phyloP scores from a whole-genome alignment of 2,329 filamentous ascomycete genomes.

The Ascochyta rabiei region DNA sequence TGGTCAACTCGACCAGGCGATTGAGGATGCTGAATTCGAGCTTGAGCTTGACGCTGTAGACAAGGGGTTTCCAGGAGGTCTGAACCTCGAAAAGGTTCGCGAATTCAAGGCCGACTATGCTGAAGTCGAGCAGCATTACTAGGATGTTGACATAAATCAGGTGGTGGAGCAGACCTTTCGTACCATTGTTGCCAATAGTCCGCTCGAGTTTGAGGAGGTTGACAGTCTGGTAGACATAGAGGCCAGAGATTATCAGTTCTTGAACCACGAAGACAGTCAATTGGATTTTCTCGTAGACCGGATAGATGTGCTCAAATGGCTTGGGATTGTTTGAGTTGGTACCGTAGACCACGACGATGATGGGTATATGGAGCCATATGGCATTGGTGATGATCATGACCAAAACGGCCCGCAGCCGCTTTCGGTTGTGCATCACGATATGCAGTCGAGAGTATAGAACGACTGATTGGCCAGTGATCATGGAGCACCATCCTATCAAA shows the following conservation, averaged over 20 bases:
- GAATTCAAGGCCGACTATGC: slow-evolving; percentile 30
- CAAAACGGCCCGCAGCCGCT: slow-evolving; percentile 55
- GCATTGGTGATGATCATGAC: slow-evolving; percentile 62
- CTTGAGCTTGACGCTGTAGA: slow-evolving; percentile 55
- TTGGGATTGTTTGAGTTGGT: slow-evolving; percentile 47
- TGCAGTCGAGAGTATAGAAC: slow-evolving; percentile 67
- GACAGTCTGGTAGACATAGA: slow-evolving; percentile 59
- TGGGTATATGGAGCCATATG: slow-evolving; percentile 59
- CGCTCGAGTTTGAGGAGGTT: slow-evolving; percentile 22
- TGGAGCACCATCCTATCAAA: slow-evolving; percentile 62
- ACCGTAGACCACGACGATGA: slow-evolving; percentile 60
- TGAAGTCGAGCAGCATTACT: slow-evolving; percentile 32
- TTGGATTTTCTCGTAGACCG: slow-evolving; percentile 51
- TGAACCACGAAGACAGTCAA: slow-evolving; percentile 48
- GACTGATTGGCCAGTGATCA: slow-evolving; percentile 66
- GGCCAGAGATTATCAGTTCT: slow-evolving; percentile 44
- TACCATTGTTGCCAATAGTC: slow-evolving; percentile 22
- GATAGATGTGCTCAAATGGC: slow-evolving; percentile 36
- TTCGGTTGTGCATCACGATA: slow-evolving; percentile 59
- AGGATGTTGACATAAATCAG: slow-evolving; percentile 31
- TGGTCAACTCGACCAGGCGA: slow-evolving; percentile 23
- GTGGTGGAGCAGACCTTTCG: slow-evolving; percentile 21
- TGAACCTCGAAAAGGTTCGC: slow-evolving; percentile 25
- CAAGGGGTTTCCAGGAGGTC: slow-evolving; percentile 45
- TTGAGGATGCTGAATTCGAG: slow-evolving; percentile 62